Evolutionary conservation across 306 rosid genomes (phyloP).

Genomic region (Pterocarpus macrocarpus): DNA sequence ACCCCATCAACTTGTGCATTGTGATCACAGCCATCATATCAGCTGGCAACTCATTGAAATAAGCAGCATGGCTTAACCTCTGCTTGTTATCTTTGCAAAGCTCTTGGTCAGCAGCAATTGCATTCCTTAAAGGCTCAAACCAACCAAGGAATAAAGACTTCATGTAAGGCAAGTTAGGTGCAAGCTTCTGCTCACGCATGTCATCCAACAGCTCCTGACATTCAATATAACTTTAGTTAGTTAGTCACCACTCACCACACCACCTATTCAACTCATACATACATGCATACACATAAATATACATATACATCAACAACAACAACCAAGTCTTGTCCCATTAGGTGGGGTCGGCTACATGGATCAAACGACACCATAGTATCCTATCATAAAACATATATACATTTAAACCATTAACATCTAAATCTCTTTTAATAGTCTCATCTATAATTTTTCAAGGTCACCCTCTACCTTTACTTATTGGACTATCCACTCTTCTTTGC

Average conservation of each 20-base stretch:
- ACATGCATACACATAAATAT: no score
- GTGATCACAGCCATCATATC: constrained; percentile 94
- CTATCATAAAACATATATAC: no score
- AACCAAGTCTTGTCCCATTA: no score
- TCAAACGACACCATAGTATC: no score
- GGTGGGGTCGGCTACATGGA: no score
- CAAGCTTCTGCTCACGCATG: constrained; percentile 92
- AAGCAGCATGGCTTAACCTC: constrained; percentile 60
- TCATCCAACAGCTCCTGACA: constrained; percentile 73
- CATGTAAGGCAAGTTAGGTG: constrained; percentile 89
- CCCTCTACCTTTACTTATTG: no score
- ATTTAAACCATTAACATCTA: no score
- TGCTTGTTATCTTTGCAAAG: constrained; percentile 23
- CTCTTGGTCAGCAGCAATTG: constrained; percentile 72
- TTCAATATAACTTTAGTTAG: background rate
- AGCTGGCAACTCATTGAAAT: constrained; percentile 66
- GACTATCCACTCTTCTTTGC: no score
- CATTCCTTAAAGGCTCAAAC: constrained; percentile 87
- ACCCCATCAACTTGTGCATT: constrained; percentile 95
- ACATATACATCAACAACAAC: no score
- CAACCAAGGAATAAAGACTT: constrained; percentile 93
- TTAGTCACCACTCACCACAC: background rate
- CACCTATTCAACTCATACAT: background rate
- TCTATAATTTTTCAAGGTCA: no score
- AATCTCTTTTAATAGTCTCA: no score